phyloP scores from a whole-genome alignment of 345 rosid genomes.

The Schrenkiella parvula region DNA sequence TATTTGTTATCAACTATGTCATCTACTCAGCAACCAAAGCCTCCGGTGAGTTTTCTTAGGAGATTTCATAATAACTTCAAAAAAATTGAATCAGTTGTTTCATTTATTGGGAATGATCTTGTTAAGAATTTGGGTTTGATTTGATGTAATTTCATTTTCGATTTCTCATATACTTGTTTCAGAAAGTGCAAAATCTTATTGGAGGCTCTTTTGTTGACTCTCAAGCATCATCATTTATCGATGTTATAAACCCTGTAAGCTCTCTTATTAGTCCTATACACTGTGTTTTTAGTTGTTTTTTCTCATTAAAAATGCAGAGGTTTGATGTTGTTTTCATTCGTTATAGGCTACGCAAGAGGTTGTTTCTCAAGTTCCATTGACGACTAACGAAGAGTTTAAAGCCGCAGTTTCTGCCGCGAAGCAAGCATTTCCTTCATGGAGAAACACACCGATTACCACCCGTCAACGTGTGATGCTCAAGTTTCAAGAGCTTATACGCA shows the following conservation, averaged over 20 bases:
- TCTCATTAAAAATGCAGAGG: background rate
- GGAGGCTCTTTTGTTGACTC: constrained; percentile 82
- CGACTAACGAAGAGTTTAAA: constrained; percentile 85
- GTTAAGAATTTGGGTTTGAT: background rate
- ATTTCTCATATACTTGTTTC: constrained; percentile 4
- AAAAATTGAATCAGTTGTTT: background rate
- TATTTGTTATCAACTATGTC: constrained; percentile 48
- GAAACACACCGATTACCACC: constrained; percentile 77
- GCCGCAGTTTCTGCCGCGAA: constrained; percentile 91
- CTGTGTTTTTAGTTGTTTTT: background rate
- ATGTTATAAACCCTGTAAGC: constrained; percentile 81
- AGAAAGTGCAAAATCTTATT: constrained; percentile 90
- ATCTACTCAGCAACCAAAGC: constrained; percentile 38
- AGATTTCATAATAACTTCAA: background rate
- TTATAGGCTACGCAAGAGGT: constrained; percentile 89
- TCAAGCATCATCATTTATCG: constrained; percentile 52
- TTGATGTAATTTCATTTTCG: background rate
- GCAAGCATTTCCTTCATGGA: constrained; percentile 81
- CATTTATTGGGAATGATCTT: background rate
- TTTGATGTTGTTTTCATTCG: background rate
- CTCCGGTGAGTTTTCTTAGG: constrained; percentile 41
- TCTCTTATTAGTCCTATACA: background rate
- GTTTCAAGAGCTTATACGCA: constrained; percentile 89
- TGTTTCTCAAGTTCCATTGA: constrained; percentile 79
- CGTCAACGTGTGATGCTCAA: constrained; percentile 91